Base-by-base conservation (phyloP, 148 eudicot genomes). In the Silene conica region DNA sequence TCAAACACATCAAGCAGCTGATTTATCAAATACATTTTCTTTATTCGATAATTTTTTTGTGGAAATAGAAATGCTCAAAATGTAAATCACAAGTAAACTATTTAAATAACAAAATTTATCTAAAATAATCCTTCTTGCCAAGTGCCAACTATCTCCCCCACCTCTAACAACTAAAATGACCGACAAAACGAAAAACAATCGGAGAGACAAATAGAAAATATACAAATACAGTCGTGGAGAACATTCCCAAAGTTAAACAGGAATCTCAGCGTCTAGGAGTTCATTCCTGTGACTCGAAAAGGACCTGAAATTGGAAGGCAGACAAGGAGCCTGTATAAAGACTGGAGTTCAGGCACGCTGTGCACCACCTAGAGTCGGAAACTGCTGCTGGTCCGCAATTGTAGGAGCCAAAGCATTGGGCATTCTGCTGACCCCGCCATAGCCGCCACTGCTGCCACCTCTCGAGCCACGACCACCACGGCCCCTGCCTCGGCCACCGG, bases 301-400 rank as follows among this genome's bases (percentile, higher is more conserved):
- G 63, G 55, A 20, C 62, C 21, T 66, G 16, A 61, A 80, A 57
- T 20, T 59, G 19, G 38, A 67, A 72, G 11, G 56, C 41, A 28
- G 70, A 52, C 61, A 34, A 21, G n/a, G 54, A 54, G 41, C 13
- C n/a, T 3, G 18, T 2, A 48, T 4, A 5, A 34, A 34, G 41
- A 38, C 43, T 38, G 43, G 56, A 45, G 60, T 43, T 69, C 60
- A 69, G 72, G 72, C 60, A 52, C 60, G 72, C 4, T 58, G 71
- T 12, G 72, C 72, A 23, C 76, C 89, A 34, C 92, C 89, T 58
- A 95, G 82, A 23, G 90, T 85, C 25, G 97, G 96, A 84, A 92
- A 92, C 80, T 88, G 90, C 23, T 90, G 86, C 0, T 88, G 96
- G 81, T 95, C 98, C 61, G 76, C 89, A 52, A 95, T 95, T 23